Conservation (phyloP, 768 basidiomycete species). For the Hydnomerulius pinastri region DNA sequence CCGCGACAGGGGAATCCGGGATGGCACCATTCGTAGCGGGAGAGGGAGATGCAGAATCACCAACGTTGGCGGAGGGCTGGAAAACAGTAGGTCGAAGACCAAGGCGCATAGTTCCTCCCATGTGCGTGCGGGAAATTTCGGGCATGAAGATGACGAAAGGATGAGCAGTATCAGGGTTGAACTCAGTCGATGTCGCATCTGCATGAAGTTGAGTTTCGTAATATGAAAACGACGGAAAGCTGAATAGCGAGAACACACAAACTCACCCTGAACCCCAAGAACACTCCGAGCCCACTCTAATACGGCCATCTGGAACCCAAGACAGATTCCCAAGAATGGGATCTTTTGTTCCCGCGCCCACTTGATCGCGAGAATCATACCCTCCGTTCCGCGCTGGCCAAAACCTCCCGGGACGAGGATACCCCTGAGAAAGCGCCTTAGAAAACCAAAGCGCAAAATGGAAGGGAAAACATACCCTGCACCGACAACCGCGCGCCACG, state of each 20-base stretch:
- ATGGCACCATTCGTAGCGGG: conserved; percentile 5
- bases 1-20: background rate
- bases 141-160: conserved; percentile 97
- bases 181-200: conserved; percentile 89
- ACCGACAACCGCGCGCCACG: conserved; percentile 90
- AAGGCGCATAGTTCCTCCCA: conserved; percentile 99
- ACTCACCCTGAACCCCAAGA: conserved; percentile 64
- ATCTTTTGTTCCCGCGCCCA: conserved; percentile 94
- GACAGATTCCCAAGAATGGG: conserved; percentile 95
- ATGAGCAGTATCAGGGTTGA: conserved; percentile 58
- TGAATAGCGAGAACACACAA: background rate
- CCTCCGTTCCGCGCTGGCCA: conserved; percentile 89
- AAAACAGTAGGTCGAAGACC: conserved; percentile 97
- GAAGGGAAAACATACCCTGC: conserved; percentile 60
- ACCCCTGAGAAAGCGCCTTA: conserved; percentile 47
- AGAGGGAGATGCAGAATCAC: conserved; percentile 12
- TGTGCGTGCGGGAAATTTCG: conserved; percentile 95
- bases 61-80: conserved; percentile 40
- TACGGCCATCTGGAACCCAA: conserved; percentile 97
- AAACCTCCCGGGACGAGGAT: conserved; percentile 98
- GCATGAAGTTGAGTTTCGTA: too few species aligned
- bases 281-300: conserved; percentile 93
- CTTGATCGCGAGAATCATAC: conserved; percentile 98
- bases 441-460: background rate
- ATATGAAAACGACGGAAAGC: conserved; percentile 6